Conservation (phyloP, 2,329 filamentous ascomycete species). For the Seiridium unicorne region DNA sequence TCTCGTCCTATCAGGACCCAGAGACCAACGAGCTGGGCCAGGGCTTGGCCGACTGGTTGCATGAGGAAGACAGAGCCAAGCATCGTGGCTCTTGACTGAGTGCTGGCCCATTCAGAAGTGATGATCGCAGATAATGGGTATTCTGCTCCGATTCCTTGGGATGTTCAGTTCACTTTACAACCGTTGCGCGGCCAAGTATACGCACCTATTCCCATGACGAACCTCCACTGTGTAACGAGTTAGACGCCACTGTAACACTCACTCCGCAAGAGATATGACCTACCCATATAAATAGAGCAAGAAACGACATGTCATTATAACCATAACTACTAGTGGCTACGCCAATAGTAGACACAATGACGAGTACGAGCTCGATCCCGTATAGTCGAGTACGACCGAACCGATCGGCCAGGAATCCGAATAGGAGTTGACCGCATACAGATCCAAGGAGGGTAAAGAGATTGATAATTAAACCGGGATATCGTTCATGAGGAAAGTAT, state of each 20-base stretch:
- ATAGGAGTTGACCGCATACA: constrained; percentile 50
- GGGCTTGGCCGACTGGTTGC: constrained; percentile 65
- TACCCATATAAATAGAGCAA: constrained; percentile 49
- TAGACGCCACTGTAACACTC: neutral
- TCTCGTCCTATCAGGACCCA: constrained; percentile 46
- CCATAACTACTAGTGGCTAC: constrained; percentile 52
- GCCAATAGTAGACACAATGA: constrained; percentile 56
- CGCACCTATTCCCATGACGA: constrained; percentile 51
- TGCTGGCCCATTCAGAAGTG: constrained; percentile 62
- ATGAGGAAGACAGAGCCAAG: constrained; percentile 65
- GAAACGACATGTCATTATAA: constrained; percentile 47
- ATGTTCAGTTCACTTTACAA: neutral
- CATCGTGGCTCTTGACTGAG: constrained; percentile 61
- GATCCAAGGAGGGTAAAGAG: constrained; percentile 52
- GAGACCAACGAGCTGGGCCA: constrained; percentile 61
- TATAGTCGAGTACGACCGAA: constrained; percentile 55
- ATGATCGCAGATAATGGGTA: constrained; percentile 67
- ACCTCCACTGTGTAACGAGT: constrained; percentile 40
- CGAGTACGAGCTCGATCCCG: constrained; percentile 54
- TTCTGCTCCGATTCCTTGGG: constrained; percentile 61
- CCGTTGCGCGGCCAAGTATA: neutral
- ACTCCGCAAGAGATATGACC: constrained; percentile 7
- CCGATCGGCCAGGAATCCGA: constrained; percentile 53
- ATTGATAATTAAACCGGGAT: constrained; percentile 41
- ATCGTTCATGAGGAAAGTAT: constrained; percentile 46